phyloP scores from a whole-genome alignment of 495 filamentous ascomycete species.

The Xylaria castorea region DNA sequence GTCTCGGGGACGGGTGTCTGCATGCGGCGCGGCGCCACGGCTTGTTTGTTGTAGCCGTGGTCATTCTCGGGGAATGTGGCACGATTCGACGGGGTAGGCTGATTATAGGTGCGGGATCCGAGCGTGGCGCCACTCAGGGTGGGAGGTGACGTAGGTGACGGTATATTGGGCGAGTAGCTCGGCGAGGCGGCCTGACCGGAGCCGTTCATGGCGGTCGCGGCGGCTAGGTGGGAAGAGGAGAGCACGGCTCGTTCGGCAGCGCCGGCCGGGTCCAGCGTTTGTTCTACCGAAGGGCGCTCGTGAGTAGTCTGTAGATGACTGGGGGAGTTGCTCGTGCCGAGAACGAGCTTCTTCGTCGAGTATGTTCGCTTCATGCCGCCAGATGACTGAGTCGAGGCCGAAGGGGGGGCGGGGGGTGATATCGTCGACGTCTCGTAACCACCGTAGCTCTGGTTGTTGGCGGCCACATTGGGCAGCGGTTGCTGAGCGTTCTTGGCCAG shows the following conservation, averaged over 20 bases:
- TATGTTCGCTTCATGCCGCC: constrained; percentile 76
- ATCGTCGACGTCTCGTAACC: constrained; percentile 52
- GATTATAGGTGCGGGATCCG: constrained; percentile 61
- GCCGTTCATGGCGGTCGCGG: constrained; percentile 75
- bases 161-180: constrained; percentile 75
- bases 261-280: constrained; percentile 59
- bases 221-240: constrained; percentile 77
- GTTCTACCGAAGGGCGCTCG: constrained; percentile 62
- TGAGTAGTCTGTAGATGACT: constrained; percentile 71
- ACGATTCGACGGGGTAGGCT: constrained; percentile 54
- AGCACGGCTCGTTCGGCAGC: constrained; percentile 67
- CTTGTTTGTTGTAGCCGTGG: constrained; percentile 53
- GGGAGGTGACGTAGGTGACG: constrained; percentile 83
- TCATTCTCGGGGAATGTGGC: constrained; percentile 58
- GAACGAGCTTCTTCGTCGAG: constrained; percentile 89
- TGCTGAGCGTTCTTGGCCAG: constrained; percentile 90
- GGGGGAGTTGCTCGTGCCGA: constrained; percentile 70
- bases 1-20: constrained; percentile 61
- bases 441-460: constrained; percentile 47
- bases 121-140: constrained; percentile 55
- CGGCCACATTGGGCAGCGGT: constrained; percentile 70
- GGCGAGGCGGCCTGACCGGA: constrained; percentile 60
- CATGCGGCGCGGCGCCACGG: constrained; percentile 51
- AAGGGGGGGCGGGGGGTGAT: constrained; percentile 59
- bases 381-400: constrained; percentile 53